Evolutionary conservation across 345 rosid species (phyloP).

Genomic region (Hypericum perforatum): DNA sequence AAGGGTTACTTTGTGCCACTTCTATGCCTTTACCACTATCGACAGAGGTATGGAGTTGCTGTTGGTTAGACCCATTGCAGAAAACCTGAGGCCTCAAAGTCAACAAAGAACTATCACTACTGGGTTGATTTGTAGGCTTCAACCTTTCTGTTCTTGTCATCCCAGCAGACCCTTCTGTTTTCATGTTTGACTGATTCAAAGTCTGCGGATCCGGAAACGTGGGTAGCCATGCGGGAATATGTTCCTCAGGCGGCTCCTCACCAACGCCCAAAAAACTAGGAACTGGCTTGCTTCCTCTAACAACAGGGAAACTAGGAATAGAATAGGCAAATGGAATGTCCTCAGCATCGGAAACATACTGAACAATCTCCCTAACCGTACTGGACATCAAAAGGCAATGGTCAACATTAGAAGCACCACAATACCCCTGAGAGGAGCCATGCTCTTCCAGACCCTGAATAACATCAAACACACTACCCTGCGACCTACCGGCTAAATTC

Average conservation of each 20-base stretch:
- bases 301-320: slow-evolving; percentile 48
- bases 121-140: slow-evolving; percentile 22
- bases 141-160: slow-evolving; percentile 14
- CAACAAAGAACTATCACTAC: slow-evolving; percentile 25
- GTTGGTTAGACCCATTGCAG: slow-evolving; percentile 31
- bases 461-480: slow-evolving; percentile 51
- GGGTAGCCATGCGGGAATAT: slow-evolving; percentile 81
- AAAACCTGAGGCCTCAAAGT: slow-evolving; percentile 29
- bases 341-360: slow-evolving; percentile 42
- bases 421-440: slow-evolving; percentile 49
- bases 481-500: slow-evolving; percentile 56
- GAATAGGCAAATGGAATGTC: slow-evolving; percentile 58
- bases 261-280: slow-evolving; percentile 46
- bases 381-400: slow-evolving; percentile 61
- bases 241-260: slow-evolving; percentile 52
- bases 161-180: slow-evolving; percentile 20
- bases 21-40: slow-evolving; percentile 23
- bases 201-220: slow-evolving; percentile 47
- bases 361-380: slow-evolving; percentile 45
- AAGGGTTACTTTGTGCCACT: slow-evolving; percentile 41
- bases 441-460: slow-evolving; percentile 66
- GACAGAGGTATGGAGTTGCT: slow-evolving; percentile 22
- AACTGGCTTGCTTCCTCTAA: slow-evolving; percentile 33
- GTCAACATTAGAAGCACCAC: slow-evolving; percentile 42
- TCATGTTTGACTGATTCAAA: slow-evolving; percentile 18